phyloP scores from a whole-genome alignment of 345 rosid species.

The Dipteronia sinensis region DNA sequence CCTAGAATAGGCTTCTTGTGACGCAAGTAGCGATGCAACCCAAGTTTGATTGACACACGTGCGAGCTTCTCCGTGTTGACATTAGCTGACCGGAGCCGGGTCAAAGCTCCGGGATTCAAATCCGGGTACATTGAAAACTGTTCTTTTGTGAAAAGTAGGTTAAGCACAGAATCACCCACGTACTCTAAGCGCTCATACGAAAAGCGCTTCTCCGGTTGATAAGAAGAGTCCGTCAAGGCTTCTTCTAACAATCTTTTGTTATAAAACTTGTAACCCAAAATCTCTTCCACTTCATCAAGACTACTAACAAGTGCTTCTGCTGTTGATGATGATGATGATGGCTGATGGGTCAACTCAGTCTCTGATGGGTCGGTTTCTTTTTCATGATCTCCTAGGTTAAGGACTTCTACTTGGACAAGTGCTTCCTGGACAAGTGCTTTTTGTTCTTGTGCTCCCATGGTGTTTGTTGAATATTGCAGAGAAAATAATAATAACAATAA shows the following conservation, averaged over 20 bases:
- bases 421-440: neutral
- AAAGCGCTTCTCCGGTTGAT: conserved; percentile 1
- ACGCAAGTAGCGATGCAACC: conserved; percentile 49
- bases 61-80: conserved; percentile 72
- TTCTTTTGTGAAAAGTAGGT: conserved; percentile 34
- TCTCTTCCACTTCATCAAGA: conserved; percentile 44
- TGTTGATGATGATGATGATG: neutral
- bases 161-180: conserved; percentile 58
- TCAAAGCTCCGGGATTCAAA: conserved; percentile 46
- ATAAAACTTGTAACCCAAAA: conserved; percentile 47
- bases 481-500: too few relatives aligned
- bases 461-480: too few relatives aligned
- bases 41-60: conserved; percentile 54
- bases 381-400: neutral
- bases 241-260: conserved; percentile 43
- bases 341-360: neutral
- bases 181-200: conserved; percentile 58
- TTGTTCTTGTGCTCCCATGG: conserved; percentile 1
- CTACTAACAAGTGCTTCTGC: conserved; percentile 16
- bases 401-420: neutral
- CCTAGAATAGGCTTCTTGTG: conserved; percentile 58
- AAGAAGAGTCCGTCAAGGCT: conserved; percentile 58
- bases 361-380: neutral
- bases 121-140: conserved; percentile 44
- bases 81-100: conserved; percentile 69